Base-by-base conservation (phyloP, 208 protist species). In the Angomonas ambiguus region DNA sequence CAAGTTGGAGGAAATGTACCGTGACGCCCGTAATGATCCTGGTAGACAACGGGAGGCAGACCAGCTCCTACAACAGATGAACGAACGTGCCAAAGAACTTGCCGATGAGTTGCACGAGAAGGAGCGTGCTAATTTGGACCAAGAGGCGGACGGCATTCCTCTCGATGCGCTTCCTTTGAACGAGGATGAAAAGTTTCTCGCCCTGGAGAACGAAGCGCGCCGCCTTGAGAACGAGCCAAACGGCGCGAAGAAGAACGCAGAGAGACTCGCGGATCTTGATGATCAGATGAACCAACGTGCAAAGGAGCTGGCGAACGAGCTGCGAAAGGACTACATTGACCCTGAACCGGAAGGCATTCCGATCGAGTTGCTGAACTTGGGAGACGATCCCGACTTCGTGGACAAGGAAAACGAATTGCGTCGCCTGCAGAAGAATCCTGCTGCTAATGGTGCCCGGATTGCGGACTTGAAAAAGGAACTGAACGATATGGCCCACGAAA, bases 1-100 rank as follows among this genome's bases (percentile, higher is more conserved):
- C 68, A 77, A 90, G 61, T 73, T 89, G 10, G 83, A 93, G 71
- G 80, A 80, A 65, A 77, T 75, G 69, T 90, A 90, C 72, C 78
- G 80, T 45, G 83, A 92, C 22, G 78, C 76, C 16, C 72, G 70
- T 68, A 48, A 53, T 48, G 83, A 83, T 53, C 71, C 83, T 24
- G 24, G 61, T 31, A 87, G 81, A 72, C 65, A 70, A 51, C 74
- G 77, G 67, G 61, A 72, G 53, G 78, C 80, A 22, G 63, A 67
- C 28, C 76, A 90, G 72, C 67, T 92, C 42, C 78, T 90, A 22
- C 70, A 68, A 5, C 86, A 89, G 74, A 77, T 93, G 72, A 88
- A 90, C 66, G 81, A 91, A 30, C 84, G 85, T 56, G 82, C 85
- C 32, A 60, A 59, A 56, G 82, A 89, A 56, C 65, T 91, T 16